These are phyloP conservation scores for Malassezia pachydermatis DNA, from an alignment of 1,284 basidiomycete species.

Conservation along the genomic window DNA sequence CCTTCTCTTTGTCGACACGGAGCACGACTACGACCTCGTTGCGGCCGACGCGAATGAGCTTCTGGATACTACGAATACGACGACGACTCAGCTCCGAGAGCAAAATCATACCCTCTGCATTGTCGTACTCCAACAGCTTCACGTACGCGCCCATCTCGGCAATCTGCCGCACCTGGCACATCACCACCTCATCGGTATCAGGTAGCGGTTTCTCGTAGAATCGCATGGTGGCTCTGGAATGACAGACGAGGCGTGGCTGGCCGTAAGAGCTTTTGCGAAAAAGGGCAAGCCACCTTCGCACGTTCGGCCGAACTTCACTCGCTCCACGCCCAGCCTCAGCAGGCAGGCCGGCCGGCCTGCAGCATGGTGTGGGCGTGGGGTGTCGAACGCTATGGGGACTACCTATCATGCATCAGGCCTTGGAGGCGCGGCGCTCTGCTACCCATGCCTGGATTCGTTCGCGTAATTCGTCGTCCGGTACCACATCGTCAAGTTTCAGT, in stretches of 20 bases:
- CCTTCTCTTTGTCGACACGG: conserved; percentile 98
- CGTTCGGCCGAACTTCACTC: conserved; percentile 10
- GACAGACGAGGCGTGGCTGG: neutral
- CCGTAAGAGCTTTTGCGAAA: neutral
- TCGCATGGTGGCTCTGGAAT: conserved; percentile 30
- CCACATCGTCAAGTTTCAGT: conserved; percentile 49
- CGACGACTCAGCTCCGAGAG: conserved; percentile 90
- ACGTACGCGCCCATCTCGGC: conserved; percentile 99
- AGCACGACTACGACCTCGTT: conserved; percentile 98
- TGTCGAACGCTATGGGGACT: neutral
- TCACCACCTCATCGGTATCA: conserved; percentile 83
- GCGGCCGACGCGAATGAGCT: conserved; percentile 89
- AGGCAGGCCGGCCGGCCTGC: neutral
- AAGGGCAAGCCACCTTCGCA: too few relatives aligned
- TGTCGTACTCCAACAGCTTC: conserved; percentile 95
- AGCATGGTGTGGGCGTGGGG: conserved; percentile 10
- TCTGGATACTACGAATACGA: conserved; percentile 95
- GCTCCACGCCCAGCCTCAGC: too few relatives aligned
- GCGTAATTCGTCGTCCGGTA: conserved; percentile 32
- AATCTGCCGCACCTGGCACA: conserved; percentile 98
- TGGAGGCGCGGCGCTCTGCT: conserved; percentile 27
- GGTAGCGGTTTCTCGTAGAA: conserved; percentile 47
- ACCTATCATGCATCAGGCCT: too few relatives aligned
- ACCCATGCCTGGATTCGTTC: conserved; percentile 35
- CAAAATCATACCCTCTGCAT: conserved; percentile 98